Conservation (phyloP, 2,329 filamentous ascomycete species). For the Curvularia sp. region DNA sequence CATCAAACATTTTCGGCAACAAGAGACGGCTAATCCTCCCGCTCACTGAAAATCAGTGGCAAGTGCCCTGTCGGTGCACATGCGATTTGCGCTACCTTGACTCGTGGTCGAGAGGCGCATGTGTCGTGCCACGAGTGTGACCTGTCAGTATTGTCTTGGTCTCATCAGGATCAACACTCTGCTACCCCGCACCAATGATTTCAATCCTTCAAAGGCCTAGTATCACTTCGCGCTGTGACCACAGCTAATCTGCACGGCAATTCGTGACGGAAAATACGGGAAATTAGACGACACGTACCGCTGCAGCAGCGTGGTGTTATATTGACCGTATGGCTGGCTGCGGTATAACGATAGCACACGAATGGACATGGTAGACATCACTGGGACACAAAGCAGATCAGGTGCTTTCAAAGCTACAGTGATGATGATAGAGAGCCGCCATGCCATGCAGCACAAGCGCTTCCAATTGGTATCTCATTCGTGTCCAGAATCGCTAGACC, state of each 20-base stretch:
- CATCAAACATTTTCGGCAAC: not conserved
- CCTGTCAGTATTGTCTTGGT: conserved; percentile 16
- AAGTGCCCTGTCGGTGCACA: not conserved
- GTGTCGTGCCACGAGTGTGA: conserved; percentile 13
- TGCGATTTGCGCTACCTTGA: not conserved
- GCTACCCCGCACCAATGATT: conserved; percentile 14
- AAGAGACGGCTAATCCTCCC: not conserved
- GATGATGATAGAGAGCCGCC: not conserved
- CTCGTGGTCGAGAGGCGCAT: conserved; percentile 12
- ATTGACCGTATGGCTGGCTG: not conserved
- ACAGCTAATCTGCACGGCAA: conserved; percentile 23
- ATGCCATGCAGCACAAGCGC: not conserved
- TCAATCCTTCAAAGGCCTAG: not conserved
- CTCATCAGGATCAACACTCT: conserved; percentile 12
- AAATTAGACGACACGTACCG: not conserved
- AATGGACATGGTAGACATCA: not conserved
- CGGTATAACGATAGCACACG: no score
- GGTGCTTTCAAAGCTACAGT: not conserved
- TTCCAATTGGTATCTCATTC: conserved; percentile 1
- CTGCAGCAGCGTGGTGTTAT: not conserved
- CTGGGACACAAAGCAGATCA: not conserved
- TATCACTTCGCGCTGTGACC: conserved; percentile 23
- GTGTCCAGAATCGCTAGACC: not conserved
- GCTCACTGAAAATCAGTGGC: not conserved
- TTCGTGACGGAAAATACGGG: not conserved